phyloP scores from a whole-genome alignment of 805 yeast species.

The Teunomyces panamensis region DNA sequence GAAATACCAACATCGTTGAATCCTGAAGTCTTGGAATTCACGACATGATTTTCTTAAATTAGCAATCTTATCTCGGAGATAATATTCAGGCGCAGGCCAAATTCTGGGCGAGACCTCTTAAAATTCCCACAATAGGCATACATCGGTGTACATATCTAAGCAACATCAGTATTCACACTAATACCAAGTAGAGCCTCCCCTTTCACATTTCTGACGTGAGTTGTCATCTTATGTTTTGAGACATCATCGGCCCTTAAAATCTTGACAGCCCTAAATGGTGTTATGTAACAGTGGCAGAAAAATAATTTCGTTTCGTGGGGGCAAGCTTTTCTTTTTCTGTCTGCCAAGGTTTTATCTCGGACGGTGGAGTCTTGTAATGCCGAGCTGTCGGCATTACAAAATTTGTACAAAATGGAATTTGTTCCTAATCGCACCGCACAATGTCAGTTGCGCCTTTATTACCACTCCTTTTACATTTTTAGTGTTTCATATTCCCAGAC shows the following conservation, averaged over 20 bases:
- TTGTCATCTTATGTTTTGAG: neutral
- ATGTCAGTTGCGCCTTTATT: neutral
- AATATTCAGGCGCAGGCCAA: neutral
- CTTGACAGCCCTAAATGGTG: neutral
- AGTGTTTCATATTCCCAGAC: slow-evolving; percentile 1
- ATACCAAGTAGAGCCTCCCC: too few relatives aligned
- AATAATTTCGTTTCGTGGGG: neutral
- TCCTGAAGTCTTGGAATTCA: neutral
- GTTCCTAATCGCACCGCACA: neutral
- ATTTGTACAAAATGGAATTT: neutral
- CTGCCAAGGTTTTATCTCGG: slow-evolving; percentile 3
- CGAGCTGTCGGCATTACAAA: slow-evolving; percentile 1
- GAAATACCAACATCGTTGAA: neutral
- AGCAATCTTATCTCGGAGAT: slow-evolving; percentile 3
- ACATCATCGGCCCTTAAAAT: neutral
- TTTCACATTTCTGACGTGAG: too few relatives aligned
- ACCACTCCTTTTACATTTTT: neutral
- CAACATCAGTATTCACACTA: neutral
- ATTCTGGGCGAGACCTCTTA: neutral
- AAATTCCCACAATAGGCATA: neutral
- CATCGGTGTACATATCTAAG: neutral
- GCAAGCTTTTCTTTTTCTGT: neutral
- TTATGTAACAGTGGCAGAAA: neutral
- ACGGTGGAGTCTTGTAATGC: slow-evolving; percentile 1
- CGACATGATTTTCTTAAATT: neutral